Percentiles rank a stretch among this genome's conserved stretches.
phyloP scores from a whole-genome alignment of 345 rosid genomes.

The Noccaea caerulescens region DNA sequence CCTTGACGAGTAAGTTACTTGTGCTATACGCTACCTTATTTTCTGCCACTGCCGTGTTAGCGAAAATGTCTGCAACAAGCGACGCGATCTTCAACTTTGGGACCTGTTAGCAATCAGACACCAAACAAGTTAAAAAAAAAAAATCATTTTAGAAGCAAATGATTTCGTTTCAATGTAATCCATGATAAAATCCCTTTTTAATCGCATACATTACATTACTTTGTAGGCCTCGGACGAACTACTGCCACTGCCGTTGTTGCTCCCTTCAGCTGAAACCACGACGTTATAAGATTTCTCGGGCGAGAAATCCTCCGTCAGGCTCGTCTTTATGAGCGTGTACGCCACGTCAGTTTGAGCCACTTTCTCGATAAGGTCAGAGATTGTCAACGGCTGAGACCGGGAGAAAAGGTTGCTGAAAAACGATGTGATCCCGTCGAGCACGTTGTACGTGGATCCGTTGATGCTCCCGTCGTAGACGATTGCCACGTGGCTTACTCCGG shows the following conservation, averaged over 20 bases:
- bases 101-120: conserved; percentile 52
- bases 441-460: conserved; percentile 63
- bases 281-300: conserved; percentile 80
- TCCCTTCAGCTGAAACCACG: conserved; percentile 79
- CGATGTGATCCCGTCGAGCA: conserved; percentile 74
- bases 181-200: conserved; percentile 28
- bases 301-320: conserved; percentile 78
- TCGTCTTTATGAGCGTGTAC: conserved; percentile 82
- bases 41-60: conserved; percentile 84
- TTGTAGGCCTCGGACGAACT: conserved; percentile 60
- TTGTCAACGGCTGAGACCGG: conserved; percentile 57
- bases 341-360: conserved; percentile 68
- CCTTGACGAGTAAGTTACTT: background rate
- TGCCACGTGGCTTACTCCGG: conserved; percentile 84
- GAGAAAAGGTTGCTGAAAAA: conserved; percentile 81
- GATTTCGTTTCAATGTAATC: conserved; percentile 27
- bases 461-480: conserved; percentile 65
- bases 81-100: conserved; percentile 76
- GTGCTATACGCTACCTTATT: conserved; percentile 64
- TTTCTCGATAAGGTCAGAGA: conserved; percentile 70
- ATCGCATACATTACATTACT: conserved; percentile 99
- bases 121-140: conserved; percentile 15
- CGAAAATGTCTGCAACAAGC: conserved; percentile 83
- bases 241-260: conserved; percentile 52
- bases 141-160: background rate